phyloP scores from a whole-genome alignment of 2,329 filamentous ascomycete species.

The Sphaerostilbella broomeana region DNA sequence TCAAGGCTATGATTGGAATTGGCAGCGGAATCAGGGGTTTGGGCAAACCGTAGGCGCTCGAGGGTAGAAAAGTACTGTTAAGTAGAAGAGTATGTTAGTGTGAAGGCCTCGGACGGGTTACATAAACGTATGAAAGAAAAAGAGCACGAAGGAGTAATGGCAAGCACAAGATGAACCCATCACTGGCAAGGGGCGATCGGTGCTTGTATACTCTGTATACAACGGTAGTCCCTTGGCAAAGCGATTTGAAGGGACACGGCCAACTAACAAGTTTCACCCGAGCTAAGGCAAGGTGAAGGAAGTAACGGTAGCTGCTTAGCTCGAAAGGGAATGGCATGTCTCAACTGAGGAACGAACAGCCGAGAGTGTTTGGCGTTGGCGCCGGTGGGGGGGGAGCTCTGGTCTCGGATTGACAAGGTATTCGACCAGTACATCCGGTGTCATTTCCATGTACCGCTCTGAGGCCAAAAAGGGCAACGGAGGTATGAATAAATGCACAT shows the following conservation, averaged over 20 bases:
- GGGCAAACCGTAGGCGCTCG: conserved; percentile 62
- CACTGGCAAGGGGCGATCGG: conserved; percentile 7
- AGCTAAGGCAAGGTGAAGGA: not conserved
- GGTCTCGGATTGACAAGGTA: too few relatives aligned
- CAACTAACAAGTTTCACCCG: too few relatives aligned
- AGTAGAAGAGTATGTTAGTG: conserved; percentile 3
- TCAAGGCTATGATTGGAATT: conserved; percentile 23
- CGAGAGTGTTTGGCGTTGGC: conserved; percentile 5
- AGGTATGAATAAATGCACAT: too few relatives aligned
- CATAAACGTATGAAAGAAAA: not conserved
- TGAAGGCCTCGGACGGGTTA: conserved; percentile 1
- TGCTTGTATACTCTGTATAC: conserved; percentile 7
- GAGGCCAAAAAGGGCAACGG: too few relatives aligned
- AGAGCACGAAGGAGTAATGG: conserved; percentile 1
- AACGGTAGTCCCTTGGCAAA: too few relatives aligned
- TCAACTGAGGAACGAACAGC: conserved; percentile 32
- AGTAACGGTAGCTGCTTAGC: conserved; percentile 8
- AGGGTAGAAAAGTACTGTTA: conserved; percentile 65
- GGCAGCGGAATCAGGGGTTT: conserved; percentile 31
- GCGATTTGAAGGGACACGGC: too few relatives aligned
- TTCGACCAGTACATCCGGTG: too few relatives aligned
- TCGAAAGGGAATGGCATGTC: conserved; percentile 31
- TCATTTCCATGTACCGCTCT: too few relatives aligned
- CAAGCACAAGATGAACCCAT: not conserved
- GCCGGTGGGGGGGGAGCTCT: conserved; percentile 14